Evolutionary conservation across 1,139 yeast genomes (phyloP).

Genomic region (Torulaspora globosa): DNA sequence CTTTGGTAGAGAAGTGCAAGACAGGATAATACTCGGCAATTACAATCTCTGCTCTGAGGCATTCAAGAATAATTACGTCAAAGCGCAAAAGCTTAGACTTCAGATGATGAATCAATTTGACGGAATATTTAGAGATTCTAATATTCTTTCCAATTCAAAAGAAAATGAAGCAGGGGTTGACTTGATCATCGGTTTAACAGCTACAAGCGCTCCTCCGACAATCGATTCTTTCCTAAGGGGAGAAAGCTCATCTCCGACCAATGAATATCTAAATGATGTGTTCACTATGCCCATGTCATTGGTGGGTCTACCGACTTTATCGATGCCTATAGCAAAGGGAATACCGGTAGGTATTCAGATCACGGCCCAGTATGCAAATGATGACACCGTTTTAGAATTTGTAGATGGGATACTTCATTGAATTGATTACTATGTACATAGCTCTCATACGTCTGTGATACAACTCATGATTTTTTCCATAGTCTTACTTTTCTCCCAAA

Average conservation of each 20-base stretch:
- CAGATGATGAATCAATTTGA: slow-evolving; percentile 63
- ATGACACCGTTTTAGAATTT: slow-evolving; percentile 50
- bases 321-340: slow-evolving; percentile 51
- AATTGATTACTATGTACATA: neutral
- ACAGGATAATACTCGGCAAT: slow-evolving; percentile 80
- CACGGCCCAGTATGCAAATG: slow-evolving; percentile 85
- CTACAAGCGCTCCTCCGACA: slow-evolving; percentile 56
- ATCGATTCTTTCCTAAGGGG: slow-evolving; percentile 42
- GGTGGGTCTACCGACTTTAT: slow-evolving; percentile 84
- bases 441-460: slow-evolving; percentile 4
- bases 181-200: slow-evolving; percentile 68
- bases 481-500: slow-evolving; percentile 58
- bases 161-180: slow-evolving; percentile 50
- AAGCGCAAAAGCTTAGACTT: slow-evolving; percentile 68
- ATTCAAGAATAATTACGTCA: slow-evolving; percentile 69
- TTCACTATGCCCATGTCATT: slow-evolving; percentile 86
- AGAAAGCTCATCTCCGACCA: slow-evolving; percentile 47
- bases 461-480: slow-evolving; percentile 20
- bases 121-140: slow-evolving; percentile 50
- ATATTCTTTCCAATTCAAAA: slow-evolving; percentile 39
- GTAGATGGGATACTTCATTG: slow-evolving; percentile 12
- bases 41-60: slow-evolving; percentile 73
- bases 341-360: slow-evolving; percentile 68
- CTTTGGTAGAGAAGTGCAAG: slow-evolving; percentile 78
- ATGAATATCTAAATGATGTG: slow-evolving; percentile 73